A percentile compares a stretch with the other conserved stretches of the same genome.
phyloP scores from a whole-genome alignment of 306 rosid species.

The Vigna angularis region DNA sequence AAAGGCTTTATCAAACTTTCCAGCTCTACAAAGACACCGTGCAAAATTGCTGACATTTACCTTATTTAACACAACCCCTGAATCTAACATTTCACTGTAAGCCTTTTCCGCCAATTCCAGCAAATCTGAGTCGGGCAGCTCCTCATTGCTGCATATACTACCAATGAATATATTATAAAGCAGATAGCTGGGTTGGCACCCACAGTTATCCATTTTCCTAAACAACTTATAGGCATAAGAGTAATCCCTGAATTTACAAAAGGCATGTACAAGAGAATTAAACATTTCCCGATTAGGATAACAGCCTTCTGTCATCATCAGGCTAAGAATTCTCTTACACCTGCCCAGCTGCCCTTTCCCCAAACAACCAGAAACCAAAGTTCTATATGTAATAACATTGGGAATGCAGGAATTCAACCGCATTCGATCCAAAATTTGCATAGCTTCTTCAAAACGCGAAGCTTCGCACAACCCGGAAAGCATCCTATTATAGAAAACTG shows the following conservation, averaged over 20 bases:
- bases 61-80: slow-evolving; percentile 74
- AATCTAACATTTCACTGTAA: slow-evolving; percentile 76
- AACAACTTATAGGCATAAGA: slow-evolving; percentile 79
- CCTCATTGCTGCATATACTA: slow-evolving; percentile 63
- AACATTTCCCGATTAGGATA: slow-evolving; percentile 75
- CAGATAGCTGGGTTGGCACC: slow-evolving; percentile 76
- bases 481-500: slow-evolving; percentile 75
- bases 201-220: slow-evolving; percentile 69
- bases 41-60: slow-evolving; percentile 76
- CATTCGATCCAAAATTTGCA: slow-evolving; percentile 74
- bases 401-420: slow-evolving; percentile 80
- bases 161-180: slow-evolving; percentile 81
- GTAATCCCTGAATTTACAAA: slow-evolving; percentile 70
- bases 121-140: slow-evolving; percentile 57
- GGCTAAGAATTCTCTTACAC: slow-evolving; percentile 84
- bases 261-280: slow-evolving; percentile 81
- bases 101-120: slow-evolving; percentile 82
- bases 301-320: slow-evolving; percentile 89
- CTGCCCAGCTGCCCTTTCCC: slow-evolving; percentile 74
- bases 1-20: slow-evolving; percentile 77
- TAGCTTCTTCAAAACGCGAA: slow-evolving; percentile 83
- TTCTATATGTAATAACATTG: slow-evolving; percentile 69
- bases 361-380: slow-evolving; percentile 78
- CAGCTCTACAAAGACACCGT: slow-evolving; percentile 73
- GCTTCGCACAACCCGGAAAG: slow-evolving; percentile 82